phyloP scores from a whole-genome alignment of 352 stramenopile species.

The Phytophthora ohioensis region DNA sequence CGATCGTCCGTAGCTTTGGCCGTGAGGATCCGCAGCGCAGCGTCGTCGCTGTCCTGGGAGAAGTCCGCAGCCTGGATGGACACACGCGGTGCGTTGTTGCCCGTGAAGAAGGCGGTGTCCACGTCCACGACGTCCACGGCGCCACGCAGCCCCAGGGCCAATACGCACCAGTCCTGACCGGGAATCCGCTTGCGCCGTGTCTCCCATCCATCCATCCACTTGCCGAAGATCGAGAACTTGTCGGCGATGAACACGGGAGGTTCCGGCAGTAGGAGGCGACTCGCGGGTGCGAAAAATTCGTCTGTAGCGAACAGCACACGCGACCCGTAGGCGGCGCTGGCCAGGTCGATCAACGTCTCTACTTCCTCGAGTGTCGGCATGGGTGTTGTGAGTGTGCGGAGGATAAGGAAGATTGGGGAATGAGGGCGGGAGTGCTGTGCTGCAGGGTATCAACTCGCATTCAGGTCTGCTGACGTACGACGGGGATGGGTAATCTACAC shows the following conservation, averaged over 20 bases:
- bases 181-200: slow-evolving; percentile 90
- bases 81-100: slow-evolving; percentile 90
- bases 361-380: slow-evolving; percentile 14
- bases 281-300: slow-evolving; percentile 93
- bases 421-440: background rate
- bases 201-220: slow-evolving; percentile 98
- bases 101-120: slow-evolving; percentile 96
- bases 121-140: slow-evolving; percentile 76
- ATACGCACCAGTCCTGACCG: slow-evolving; percentile 93
- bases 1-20: slow-evolving; percentile 51
- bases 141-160: slow-evolving; percentile 87
- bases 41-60: slow-evolving; percentile 20
- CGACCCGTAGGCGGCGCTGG: slow-evolving; percentile 61
- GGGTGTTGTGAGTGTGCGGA: slow-evolving; percentile 1
- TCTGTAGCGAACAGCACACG: slow-evolving; percentile 93
- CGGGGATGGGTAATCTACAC: slow-evolving; percentile 6
- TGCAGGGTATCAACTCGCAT: slow-evolving; percentile 9
- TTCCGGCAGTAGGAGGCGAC: slow-evolving; percentile 81
- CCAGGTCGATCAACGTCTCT: slow-evolving; percentile 69
- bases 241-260: slow-evolving; percentile 90
- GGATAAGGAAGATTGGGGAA: slow-evolving; percentile 20
- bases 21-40: slow-evolving; percentile 54
- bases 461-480: slow-evolving; percentile 19
- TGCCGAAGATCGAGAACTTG: slow-evolving; percentile 93
- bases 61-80: slow-evolving; percentile 89